Conservation (phyloP, 2,329 filamentous ascomycete species). For the Rhynchosporium graminicola region DNA sequence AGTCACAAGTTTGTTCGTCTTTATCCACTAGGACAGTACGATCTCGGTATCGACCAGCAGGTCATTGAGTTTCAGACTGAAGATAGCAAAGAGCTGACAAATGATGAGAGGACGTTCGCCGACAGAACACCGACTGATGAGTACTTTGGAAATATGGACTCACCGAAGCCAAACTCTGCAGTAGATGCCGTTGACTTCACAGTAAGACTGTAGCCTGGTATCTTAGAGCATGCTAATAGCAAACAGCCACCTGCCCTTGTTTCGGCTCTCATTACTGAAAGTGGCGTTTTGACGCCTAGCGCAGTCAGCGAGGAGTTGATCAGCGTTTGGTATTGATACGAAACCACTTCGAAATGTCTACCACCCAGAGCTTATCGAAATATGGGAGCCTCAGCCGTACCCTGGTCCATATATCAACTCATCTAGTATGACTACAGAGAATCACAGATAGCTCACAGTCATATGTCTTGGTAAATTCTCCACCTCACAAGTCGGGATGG, state of each 20-base stretch:
- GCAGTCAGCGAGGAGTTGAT: constrained; percentile 72
- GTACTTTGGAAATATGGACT: constrained; percentile 33
- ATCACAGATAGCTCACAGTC: not conserved
- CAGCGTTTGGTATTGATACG: constrained; percentile 31
- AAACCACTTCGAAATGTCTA: not conserved
- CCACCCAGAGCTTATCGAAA: not conserved
- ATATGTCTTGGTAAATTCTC: not conserved
- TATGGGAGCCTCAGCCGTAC: not conserved
- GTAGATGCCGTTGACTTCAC: constrained; percentile 68
- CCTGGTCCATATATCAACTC: not conserved
- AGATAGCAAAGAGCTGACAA: constrained; percentile 48
- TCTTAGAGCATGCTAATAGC: constrained; percentile 34
- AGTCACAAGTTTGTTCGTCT: constrained; percentile 92
- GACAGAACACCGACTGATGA: constrained; percentile 31
- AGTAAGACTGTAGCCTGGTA: constrained; percentile 44
- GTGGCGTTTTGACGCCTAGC: constrained; percentile 68
- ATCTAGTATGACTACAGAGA: not conserved
- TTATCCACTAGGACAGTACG: constrained; percentile 79
- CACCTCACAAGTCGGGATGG: not conserved
- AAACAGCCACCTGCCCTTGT: constrained; percentile 65
- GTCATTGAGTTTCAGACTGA: constrained; percentile 72
- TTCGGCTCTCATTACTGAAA: constrained; percentile 74
- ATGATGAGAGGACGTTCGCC: constrained; percentile 32
- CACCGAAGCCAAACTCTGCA: constrained; percentile 39
- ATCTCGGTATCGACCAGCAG: constrained; percentile 77